phyloP scores from a whole-genome alignment of 2,329 filamentous ascomycete genomes.

The Fusarium sambucinum region DNA sequence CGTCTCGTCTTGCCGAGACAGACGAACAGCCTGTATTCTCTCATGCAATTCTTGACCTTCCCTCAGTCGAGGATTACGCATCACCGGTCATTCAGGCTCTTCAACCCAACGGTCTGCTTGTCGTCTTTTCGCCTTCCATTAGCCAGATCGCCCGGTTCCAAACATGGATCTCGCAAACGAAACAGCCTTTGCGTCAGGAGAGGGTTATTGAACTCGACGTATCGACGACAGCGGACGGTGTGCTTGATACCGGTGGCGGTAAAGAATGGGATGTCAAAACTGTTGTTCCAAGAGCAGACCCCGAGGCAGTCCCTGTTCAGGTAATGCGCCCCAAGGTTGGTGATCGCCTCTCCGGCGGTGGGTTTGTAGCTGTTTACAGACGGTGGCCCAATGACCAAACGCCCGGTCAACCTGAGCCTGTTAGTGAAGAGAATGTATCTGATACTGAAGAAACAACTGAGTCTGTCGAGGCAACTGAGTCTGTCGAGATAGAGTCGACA shows the following conservation, averaged over 20 bases:
- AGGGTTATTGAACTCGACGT: constrained; percentile 69
- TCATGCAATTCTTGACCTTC: constrained; percentile 80
- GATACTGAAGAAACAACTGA: constrained; percentile 11
- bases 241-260: constrained; percentile 63
- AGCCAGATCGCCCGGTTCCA: constrained; percentile 78
- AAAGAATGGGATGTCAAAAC: constrained; percentile 73
- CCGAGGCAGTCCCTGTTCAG: constrained; percentile 48
- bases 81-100: constrained; percentile 67
- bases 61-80: constrained; percentile 66
- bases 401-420: constrained; percentile 10
- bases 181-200: constrained; percentile 67
- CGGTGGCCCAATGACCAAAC: constrained; percentile 47
- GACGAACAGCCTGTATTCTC: constrained; percentile 71
- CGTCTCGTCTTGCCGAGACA: constrained; percentile 60
- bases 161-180: constrained; percentile 61
- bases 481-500: neutral
- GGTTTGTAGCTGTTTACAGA: constrained; percentile 56
- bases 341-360: constrained; percentile 55
- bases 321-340: constrained; percentile 59
- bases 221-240: constrained; percentile 55
- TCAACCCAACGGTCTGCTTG: constrained; percentile 71
- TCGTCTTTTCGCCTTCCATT: constrained; percentile 81
- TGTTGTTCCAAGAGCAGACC: constrained; percentile 51
- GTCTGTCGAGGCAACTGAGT: neutral
- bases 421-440: constrained; percentile 12